Base-by-base conservation (phyloP, 208 protist genomes). In the Crithidia expoeki region DNA sequence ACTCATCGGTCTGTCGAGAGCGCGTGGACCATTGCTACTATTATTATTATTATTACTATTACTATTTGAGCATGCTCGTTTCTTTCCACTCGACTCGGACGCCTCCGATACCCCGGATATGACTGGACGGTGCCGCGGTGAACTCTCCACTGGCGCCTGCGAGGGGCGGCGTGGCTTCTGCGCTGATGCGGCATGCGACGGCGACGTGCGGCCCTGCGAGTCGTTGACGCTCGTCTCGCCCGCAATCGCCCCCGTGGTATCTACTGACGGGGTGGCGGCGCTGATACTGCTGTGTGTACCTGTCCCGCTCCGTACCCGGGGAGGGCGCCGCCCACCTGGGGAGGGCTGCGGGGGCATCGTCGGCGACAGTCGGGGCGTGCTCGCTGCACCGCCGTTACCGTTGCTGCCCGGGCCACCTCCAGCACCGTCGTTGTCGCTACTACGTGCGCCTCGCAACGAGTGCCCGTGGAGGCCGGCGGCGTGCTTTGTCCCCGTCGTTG, bases 291-390 rank as follows among this genome's bases (percentile, higher is more conserved):
- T 7, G 42, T 3, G 16, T 28, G 10, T 36, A 16, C 34, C 69
- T 21, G 34, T n/a, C 30, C 17, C 50, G 38, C 40, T 21, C 2
- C 21, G 51, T 14, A 27, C 50, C 28, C 51, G 46, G 36, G 0
- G 44, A 28, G 63, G 50, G 0, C 51, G 58, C 32, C 53, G 33
- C 38, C 64, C 55, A 17, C 25, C 40, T 17, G 62, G 60, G 7
- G 61, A 76, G 7, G 55, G 49, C 64, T 62, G 50, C 16, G 56
- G 58, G 46, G 57, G 64, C 64, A 56, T 25, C 2, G 61, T 14
- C 17, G 61, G 61, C 0, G 61, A 67, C 33, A 67, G 17, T 7
- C 14, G 44, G 14, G 61, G 49, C 2, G 59, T 55, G 59, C 10
- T 42, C 30, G 25, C 42, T 0, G 44, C 40, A 1, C 40, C 58